phyloP scores from a whole-genome alignment of 176 grass and related monocot genomes.

The Calamus simplicifolius region DNA sequence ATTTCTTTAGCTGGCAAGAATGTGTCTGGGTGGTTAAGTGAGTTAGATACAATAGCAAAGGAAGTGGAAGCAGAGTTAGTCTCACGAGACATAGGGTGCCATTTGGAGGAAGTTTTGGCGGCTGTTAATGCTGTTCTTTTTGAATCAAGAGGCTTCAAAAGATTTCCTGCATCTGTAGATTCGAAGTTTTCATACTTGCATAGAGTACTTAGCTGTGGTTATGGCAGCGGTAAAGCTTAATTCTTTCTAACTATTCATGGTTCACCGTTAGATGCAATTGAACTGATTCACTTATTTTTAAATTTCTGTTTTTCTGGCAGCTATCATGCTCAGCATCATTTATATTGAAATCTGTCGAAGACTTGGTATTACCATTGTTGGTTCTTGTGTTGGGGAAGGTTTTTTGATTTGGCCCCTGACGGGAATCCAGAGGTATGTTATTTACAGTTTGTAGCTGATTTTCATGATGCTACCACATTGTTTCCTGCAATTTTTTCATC shows the following conservation, averaged over 20 bases:
- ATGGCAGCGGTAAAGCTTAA: constrained; percentile 24
- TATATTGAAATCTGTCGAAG: constrained; percentile 43
- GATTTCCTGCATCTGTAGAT: constrained; percentile 30
- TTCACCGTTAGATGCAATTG: too few relatives aligned
- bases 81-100: constrained; percentile 37
- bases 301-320: constrained; percentile 16
- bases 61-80: constrained; percentile 40
- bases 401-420: constrained; percentile 41
- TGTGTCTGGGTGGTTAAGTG: constrained; percentile 36
- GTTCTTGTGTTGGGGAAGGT: constrained; percentile 36
- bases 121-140: constrained; percentile 42
- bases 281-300: background rate
- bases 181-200: constrained; percentile 41
- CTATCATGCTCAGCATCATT: constrained; percentile 36
- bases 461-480: too few relatives aligned
- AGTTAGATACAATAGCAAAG: constrained; percentile 37
- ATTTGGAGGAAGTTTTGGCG: constrained; percentile 34
- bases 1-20: constrained; percentile 31
- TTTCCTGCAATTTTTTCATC: too few relatives aligned
- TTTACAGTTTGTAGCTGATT: background rate
- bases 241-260: too few relatives aligned
- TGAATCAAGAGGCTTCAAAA: constrained; percentile 31
- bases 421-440: constrained; percentile 24
- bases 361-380: constrained; percentile 35
- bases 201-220: constrained; percentile 24